Conservation (phyloP, 2,329 filamentous ascomycete genomes). For the Claviceps cyperi region DNA sequence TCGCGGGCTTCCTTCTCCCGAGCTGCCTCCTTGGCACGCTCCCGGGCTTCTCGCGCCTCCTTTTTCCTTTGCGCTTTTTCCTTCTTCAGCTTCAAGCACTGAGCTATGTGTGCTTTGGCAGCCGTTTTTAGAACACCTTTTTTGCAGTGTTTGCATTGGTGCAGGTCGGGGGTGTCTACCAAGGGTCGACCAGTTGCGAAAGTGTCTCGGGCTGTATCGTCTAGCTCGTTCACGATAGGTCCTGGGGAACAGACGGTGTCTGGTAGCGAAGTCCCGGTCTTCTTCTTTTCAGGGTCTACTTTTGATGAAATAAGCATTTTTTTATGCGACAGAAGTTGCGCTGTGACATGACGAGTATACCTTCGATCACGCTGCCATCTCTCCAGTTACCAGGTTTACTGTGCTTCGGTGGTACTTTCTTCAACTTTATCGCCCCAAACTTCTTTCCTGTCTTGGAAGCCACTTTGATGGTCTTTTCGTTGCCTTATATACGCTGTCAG, state of each 20-base stretch:
- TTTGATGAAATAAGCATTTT: background rate
- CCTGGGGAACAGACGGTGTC: constrained; percentile 32
- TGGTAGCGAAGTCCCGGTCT: constrained; percentile 28
- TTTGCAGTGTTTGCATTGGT: constrained; percentile 89
- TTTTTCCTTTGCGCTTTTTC: constrained; percentile 68
- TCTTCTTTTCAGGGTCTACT: constrained; percentile 32
- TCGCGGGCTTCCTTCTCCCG: constrained; percentile 41
- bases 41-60: constrained; percentile 55
- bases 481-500: constrained; percentile 1
- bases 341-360: constrained; percentile 23
- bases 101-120: constrained; percentile 65
- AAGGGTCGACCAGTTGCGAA: constrained; percentile 73
- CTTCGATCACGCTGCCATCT: constrained; percentile 48
- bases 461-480: constrained; percentile 46
- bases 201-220: constrained; percentile 60
- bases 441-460: constrained; percentile 40
- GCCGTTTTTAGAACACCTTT: constrained; percentile 66
- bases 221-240: constrained; percentile 52
- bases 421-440: constrained; percentile 44
- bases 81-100: constrained; percentile 73
- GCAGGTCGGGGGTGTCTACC: constrained; percentile 63
- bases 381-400: constrained; percentile 58
- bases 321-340: background rate
- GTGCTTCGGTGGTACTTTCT: constrained; percentile 46
- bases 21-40: constrained; percentile 49